These are phyloP conservation scores for Boletellus ananas DNA, from an alignment of 768 basidiomycete genomes.

Conservation along the genomic window DNA sequence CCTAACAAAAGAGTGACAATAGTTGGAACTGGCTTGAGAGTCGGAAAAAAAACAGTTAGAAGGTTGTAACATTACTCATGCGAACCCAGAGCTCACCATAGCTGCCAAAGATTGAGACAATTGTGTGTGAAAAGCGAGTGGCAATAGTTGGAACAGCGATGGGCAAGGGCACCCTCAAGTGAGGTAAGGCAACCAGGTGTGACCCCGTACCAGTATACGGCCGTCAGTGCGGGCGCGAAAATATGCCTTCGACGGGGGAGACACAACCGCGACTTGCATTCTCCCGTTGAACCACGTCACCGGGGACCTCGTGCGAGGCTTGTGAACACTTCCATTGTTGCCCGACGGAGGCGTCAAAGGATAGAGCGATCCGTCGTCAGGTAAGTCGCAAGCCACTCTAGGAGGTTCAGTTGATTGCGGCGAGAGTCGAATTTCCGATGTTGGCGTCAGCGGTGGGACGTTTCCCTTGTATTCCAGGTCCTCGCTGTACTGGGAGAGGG, in stretches of 20 bases:
- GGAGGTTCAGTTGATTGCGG: not conserved
- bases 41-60: not conserved
- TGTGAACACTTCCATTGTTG: not conserved
- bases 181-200: slow-evolving; percentile 1
- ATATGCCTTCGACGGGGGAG: slow-evolving; percentile 2
- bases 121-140: not conserved
- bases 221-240: slow-evolving; percentile 1
- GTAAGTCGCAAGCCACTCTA: not conserved
- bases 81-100: slow-evolving; percentile 1
- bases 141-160: too few species aligned
- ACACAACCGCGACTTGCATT: not conserved
- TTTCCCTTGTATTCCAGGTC: not conserved
- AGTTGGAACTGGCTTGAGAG: slow-evolving; percentile 10
- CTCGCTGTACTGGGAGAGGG: not conserved
- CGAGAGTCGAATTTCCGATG: not conserved
- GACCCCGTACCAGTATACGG: not conserved
- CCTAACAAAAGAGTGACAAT: slow-evolving; percentile 16
- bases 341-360: slow-evolving; percentile 5
- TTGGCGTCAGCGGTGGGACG: not conserved
- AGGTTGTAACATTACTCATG: not conserved
- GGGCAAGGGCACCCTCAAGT: not conserved
- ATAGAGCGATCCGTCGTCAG: slow-evolving; percentile 1
- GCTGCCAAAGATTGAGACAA: not conserved
- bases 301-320: not conserved
- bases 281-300: not conserved